These are phyloP conservation scores for Cryptococcus sp. DNA, from an alignment of 1,284 basidiomycete species.

Conservation along the genomic window DNA sequence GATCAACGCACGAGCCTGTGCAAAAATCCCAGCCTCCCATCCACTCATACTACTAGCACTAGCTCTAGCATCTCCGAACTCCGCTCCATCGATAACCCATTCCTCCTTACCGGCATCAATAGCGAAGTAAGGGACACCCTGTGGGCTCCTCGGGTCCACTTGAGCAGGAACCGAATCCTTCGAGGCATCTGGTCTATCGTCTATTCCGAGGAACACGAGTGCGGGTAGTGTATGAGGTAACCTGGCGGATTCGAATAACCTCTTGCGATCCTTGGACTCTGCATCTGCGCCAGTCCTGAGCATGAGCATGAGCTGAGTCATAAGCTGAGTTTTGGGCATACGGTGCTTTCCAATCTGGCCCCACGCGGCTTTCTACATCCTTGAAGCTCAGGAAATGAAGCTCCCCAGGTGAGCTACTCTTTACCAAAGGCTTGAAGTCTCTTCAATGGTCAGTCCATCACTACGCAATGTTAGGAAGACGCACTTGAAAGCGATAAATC, in stretches of 20 bases:
- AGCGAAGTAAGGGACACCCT: constrained; percentile 73
- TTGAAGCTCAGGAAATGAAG: constrained; percentile 52
- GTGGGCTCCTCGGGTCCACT: constrained; percentile 58
- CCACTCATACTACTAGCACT: constrained; percentile 52
- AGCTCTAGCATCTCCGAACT: constrained; percentile 66
- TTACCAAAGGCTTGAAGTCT: constrained; percentile 40
- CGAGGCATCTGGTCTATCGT: constrained; percentile 55
- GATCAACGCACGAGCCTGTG: constrained; percentile 68
- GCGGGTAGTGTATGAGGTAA: constrained; percentile 53
- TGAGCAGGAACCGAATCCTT: constrained; percentile 54
- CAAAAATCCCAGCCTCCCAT: constrained; percentile 65
- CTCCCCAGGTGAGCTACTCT: constrained; percentile 52
- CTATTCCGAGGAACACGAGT: constrained; percentile 71
- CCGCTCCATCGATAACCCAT: constrained; percentile 44
- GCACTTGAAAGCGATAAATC: constrained; percentile 68
- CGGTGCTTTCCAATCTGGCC: constrained; percentile 45
- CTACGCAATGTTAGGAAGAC: constrained; percentile 2
- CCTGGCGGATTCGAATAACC: constrained; percentile 61
- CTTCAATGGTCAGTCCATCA: constrained; percentile 10
- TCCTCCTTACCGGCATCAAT: constrained; percentile 63
- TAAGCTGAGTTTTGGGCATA: constrained; percentile 29
- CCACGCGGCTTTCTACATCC: constrained; percentile 64
- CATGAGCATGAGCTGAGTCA: background rate
- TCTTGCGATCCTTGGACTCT: constrained; percentile 37
- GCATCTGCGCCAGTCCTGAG: constrained; percentile 10